A percentile compares a stretch with the other conserved stretches of the same genome.
phyloP scores from a whole-genome alignment of 768 basidiomycete species.

The Mycena epipterygia region DNA sequence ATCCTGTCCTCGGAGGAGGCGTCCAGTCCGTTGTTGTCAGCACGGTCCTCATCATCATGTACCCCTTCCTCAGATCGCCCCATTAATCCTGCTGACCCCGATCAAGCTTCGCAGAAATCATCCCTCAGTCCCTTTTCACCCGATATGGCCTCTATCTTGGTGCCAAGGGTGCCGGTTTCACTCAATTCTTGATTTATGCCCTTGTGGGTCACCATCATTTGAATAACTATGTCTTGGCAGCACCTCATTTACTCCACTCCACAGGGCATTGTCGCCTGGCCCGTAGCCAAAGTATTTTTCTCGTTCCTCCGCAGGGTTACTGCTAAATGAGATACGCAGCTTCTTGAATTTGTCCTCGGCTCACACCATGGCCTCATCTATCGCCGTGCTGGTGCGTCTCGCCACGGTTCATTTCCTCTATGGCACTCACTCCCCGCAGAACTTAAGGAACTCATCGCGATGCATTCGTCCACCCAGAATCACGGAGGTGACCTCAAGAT shows the following conservation, averaged over 20 bases:
- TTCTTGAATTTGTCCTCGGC: slow-evolving; percentile 84
- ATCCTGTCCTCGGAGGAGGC: slow-evolving; percentile 85
- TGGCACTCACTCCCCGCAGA: slow-evolving; percentile 54
- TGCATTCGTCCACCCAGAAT: slow-evolving; percentile 78
- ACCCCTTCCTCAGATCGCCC: slow-evolving; percentile 44
- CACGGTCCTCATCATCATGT: slow-evolving; percentile 91
- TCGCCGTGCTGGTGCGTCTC: slow-evolving; percentile 69
- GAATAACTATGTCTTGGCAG: not conserved
- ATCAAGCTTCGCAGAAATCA: slow-evolving; percentile 88
- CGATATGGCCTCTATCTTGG: slow-evolving; percentile 91
- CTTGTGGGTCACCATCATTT: slow-evolving; percentile 59
- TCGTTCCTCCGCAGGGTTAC: no score
- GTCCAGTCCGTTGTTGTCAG: slow-evolving; percentile 83
- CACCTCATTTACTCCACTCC: slow-evolving; percentile 5
- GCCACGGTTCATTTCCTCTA: not conserved
- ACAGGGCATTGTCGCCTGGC: slow-evolving; percentile 87
- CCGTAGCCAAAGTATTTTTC: slow-evolving; percentile 91
- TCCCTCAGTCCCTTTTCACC: slow-evolving; percentile 92
- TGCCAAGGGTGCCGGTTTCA: slow-evolving; percentile 84
- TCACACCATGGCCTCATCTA: slow-evolving; percentile 94
- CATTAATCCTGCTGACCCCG: slow-evolving; percentile 13
- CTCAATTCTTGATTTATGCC: slow-evolving; percentile 74
- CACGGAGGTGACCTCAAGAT: slow-evolving; percentile 89
- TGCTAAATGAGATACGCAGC: no score
- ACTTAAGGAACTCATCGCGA: slow-evolving; percentile 90